Evolutionary conservation across 257 asterid species (phyloP), one percentile per base, ranked within the genome.

Genomic region (Anisodus acutangulus): DNA sequence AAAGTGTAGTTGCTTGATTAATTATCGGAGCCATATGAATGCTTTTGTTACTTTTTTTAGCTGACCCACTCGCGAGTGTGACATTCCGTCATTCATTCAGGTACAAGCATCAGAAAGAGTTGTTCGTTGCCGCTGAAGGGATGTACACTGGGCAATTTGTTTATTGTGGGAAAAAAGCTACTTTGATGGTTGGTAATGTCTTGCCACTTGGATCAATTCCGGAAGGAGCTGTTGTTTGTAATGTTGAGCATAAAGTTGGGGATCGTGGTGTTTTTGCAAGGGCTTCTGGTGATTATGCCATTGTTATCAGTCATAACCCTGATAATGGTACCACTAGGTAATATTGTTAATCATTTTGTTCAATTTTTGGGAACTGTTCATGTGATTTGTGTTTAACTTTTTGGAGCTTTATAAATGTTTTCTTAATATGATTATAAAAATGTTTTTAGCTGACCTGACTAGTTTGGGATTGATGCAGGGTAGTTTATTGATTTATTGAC

Each of bases 151-250:
- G 86, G 10, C 86, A 86, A 35, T 86, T 83, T 13, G 82, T 86
- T 37, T 86, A 86, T 57, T 86, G 89, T 26, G 89, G 89, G n/a
- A 86, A 86, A 47, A 86, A 86, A 66, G 89, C 89, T n/a, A 83
- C 67, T n/a, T 79, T 86, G 2, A 83, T 83, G 16, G 88, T 86
- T 54, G 88, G 88, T 3, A 86, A 86, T 26, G 88, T 86, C 4
- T 62, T 86, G 85, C 85, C 89, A 9, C 80, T 86, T n/a, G 80
- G 87, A 84, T 86, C 89, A 19, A 86, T 86, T 2, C 89, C 89
- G 0, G 87, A 83, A 58, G 88, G 88, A 16, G 88, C 88, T 26
- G 86, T 86, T 5, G 86, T 86, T 37, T 86, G 88, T 81, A 86
- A 86, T 12, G 88, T 86, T 3, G 86, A 86, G 81, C 88, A 86